These are phyloP conservation scores for Xylaria sp. DNA, from an alignment of 2,329 filamentous ascomycete genomes.

Conservation along the genomic window DNA sequence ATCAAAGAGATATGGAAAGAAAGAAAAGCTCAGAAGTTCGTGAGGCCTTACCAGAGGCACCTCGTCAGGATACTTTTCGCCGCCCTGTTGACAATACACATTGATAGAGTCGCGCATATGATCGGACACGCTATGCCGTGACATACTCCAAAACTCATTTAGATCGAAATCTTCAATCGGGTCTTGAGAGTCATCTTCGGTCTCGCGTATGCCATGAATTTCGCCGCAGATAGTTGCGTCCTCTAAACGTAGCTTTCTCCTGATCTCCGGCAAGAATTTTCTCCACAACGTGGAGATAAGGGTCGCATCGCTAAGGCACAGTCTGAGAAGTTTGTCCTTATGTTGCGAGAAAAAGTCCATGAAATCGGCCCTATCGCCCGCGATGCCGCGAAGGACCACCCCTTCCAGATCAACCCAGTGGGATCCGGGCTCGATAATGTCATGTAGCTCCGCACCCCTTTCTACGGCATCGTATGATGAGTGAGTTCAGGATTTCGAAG, in stretches of 20 bases:
- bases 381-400: constrained; percentile 33
- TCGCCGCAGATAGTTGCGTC: constrained; percentile 37
- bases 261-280: constrained; percentile 36
- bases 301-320: constrained; percentile 35
- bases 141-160: constrained; percentile 33
- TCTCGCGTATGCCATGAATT: constrained; percentile 31
- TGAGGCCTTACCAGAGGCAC: constrained; percentile 25
- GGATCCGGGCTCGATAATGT: constrained; percentile 35
- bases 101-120: constrained; percentile 27
- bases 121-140: constrained; percentile 21
- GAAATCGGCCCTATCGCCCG: constrained; percentile 34
- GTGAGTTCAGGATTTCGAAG: constrained; percentile 31
- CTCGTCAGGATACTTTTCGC: constrained; percentile 27
- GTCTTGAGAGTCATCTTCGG: constrained; percentile 9
- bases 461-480: constrained; percentile 7
- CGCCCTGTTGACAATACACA: constrained; percentile 30
- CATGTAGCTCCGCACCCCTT: constrained; percentile 23
- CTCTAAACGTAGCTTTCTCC: constrained; percentile 31
- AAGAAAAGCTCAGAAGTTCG: not conserved
- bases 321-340: constrained; percentile 32
- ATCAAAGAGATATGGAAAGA: not conserved
- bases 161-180: not conserved
- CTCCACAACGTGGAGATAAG: constrained; percentile 36
- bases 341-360: constrained; percentile 34
- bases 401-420: constrained; percentile 34